Percentiles rank a stretch among this genome's conserved stretches.
phyloP scores from a whole-genome alignment of 768 basidiomycete genomes.

The Sporobolomyces roseus region DNA sequence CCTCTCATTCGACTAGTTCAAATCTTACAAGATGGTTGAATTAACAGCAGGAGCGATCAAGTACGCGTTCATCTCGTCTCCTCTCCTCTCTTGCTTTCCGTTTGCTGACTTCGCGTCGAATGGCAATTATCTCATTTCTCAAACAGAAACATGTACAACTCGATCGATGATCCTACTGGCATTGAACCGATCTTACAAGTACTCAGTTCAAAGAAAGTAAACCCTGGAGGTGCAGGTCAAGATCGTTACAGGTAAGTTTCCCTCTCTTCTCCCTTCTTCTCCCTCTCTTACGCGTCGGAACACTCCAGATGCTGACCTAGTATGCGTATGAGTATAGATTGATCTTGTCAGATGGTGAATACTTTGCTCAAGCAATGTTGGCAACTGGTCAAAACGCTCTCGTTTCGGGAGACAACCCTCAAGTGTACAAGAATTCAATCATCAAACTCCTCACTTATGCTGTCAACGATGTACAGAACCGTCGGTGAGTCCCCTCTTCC shows the following conservation, averaged over 20 bases:
- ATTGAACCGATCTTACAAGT: slow-evolving; percentile 64
- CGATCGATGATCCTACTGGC: not conserved
- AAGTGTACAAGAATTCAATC: slow-evolving; percentile 64
- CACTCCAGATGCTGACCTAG: not conserved
- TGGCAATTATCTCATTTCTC: not conserved
- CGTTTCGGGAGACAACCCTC: slow-evolving; percentile 57
- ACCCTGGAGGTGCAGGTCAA: slow-evolving; percentile 47
- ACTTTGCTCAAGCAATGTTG: slow-evolving; percentile 89
- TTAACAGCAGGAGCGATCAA: slow-evolving; percentile 15
- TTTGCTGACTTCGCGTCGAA: slow-evolving; percentile 3
- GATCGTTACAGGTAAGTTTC: slow-evolving; percentile 48
- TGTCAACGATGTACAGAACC: slow-evolving; percentile 75
- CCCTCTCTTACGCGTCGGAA: slow-evolving; percentile 3
- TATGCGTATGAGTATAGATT: slow-evolving; percentile 52
- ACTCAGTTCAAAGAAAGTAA: slow-evolving; percentile 75
- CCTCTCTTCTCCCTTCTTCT: slow-evolving; percentile 8
- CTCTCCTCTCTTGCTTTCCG: not conserved
- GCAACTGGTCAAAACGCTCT: slow-evolving; percentile 81
- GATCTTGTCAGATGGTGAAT: slow-evolving; percentile 81
- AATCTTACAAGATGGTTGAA: not conserved
- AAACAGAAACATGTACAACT: slow-evolving; percentile 28
- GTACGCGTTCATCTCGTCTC: not conserved
- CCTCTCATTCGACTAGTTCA: not conserved
- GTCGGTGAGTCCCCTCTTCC: too few species aligned
- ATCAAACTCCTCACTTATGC: slow-evolving; percentile 70